A percentile compares a stretch with the other conserved stretches of the same genome.
phyloP scores from a whole-genome alignment of 2,329 filamentous ascomycete species.

The Neobulgaria alba region DNA sequence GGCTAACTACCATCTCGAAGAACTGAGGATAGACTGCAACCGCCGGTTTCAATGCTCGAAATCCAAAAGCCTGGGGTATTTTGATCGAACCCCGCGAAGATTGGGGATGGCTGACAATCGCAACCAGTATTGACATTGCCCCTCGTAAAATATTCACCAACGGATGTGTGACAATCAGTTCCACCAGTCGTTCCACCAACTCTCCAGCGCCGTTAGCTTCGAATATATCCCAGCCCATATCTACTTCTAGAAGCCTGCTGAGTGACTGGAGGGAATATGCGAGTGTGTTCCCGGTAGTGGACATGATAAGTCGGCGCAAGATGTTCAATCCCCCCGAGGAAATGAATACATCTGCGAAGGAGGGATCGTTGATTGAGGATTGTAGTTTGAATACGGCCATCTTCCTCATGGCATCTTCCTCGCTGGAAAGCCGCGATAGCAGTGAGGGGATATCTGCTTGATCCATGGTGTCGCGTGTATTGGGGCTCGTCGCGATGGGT shows the following conservation, averaged over 20 bases:
- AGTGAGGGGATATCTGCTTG: slow-evolving; percentile 59
- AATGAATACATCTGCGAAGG: slow-evolving; percentile 95
- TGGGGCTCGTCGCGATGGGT: neutral
- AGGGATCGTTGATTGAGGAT: slow-evolving; percentile 86
- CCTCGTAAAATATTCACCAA: slow-evolving; percentile 95
- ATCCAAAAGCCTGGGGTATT: slow-evolving; percentile 63
- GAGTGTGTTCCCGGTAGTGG: slow-evolving; percentile 83
- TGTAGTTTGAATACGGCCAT: slow-evolving; percentile 99
- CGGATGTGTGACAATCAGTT: slow-evolving; percentile 88
- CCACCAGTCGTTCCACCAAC: slow-evolving; percentile 69
- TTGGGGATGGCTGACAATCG: slow-evolving; percentile 81
- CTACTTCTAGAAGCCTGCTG: slow-evolving; percentile 80
- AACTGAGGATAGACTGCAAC: slow-evolving; percentile 89
- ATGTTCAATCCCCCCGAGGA: slow-evolving; percentile 76
- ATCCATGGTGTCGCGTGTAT: slow-evolving; percentile 37
- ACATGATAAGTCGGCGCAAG: slow-evolving; percentile 74
- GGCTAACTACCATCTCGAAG: slow-evolving; percentile 84
- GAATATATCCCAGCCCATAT: slow-evolving; percentile 94
- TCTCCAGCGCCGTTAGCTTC: slow-evolving; percentile 54
- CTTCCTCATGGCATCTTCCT: slow-evolving; percentile 87
- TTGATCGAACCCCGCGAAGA: slow-evolving; percentile 37
- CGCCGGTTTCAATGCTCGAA: slow-evolving; percentile 83
- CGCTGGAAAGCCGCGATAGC: slow-evolving; percentile 54
- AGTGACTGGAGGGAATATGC: slow-evolving; percentile 91
- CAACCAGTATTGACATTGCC: slow-evolving; percentile 92